These are phyloP conservation scores for Ramaria sp. DNA, from an alignment of 768 basidiomycete species.

Conservation along the genomic window DNA sequence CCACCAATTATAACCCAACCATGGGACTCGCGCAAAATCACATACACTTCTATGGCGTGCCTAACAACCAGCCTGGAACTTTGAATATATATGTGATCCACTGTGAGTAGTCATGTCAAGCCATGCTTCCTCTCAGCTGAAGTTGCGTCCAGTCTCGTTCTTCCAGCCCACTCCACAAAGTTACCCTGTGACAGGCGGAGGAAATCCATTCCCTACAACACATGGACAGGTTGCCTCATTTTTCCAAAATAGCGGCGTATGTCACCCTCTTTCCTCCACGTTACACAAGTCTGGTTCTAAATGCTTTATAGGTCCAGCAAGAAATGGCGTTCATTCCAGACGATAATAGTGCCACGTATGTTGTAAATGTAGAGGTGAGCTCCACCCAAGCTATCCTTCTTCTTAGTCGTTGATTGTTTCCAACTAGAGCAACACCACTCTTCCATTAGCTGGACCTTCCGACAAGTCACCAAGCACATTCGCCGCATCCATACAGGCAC, in stretches of 20 bases:
- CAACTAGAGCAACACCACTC: conserved; percentile 50
- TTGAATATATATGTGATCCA: conserved; percentile 82
- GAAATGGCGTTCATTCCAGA: conserved; percentile 73
- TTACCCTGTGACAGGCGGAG: conserved; percentile 37
- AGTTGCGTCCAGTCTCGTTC: conserved; percentile 46
- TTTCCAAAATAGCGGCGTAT: conserved; percentile 44
- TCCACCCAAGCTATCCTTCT: neutral
- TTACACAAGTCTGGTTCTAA: neutral
- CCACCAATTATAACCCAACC: conserved; percentile 49
- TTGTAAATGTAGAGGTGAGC: conserved; percentile 56
- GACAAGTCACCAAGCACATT: conserved; percentile 49
- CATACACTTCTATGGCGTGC: conserved; percentile 70
- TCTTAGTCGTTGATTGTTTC: neutral
- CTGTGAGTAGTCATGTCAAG: conserved; percentile 38
- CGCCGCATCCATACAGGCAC: conserved; percentile 46
- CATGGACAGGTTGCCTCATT: conserved; percentile 64
- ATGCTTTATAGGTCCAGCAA: conserved; percentile 40
- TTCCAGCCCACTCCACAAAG: conserved; percentile 64
- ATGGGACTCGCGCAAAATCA: conserved; percentile 84
- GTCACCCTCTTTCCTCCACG: conserved; percentile 13
- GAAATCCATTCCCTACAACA: conserved; percentile 49
- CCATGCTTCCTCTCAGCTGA: neutral
- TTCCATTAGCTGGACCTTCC: conserved; percentile 45
- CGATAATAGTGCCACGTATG: conserved; percentile 61
- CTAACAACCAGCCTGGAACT: conserved; percentile 52